Evolutionary conservation across 2,329 filamentous ascomycete genomes (phyloP).

Genomic region (Orbilia blumenaviensis): DNA sequence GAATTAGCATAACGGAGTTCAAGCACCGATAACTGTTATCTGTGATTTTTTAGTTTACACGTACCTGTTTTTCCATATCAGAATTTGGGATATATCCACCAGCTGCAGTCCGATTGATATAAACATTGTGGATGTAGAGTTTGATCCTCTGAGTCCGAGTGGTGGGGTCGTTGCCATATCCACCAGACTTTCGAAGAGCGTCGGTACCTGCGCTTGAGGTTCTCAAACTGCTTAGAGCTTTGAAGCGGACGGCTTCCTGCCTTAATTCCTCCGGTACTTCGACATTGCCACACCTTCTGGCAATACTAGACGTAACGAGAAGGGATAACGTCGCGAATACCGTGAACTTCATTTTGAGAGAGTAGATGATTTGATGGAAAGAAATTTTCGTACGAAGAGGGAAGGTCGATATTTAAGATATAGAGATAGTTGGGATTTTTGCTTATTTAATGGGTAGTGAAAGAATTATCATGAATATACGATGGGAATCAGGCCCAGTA

Average conservation of each 20-base stretch:
- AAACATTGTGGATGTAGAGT: conserved; percentile 29
- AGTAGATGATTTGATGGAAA: not conserved
- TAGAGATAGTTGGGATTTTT: not conserved
- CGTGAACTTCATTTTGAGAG: conserved; percentile 10
- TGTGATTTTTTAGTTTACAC: too few species aligned
- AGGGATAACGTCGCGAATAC: not conserved
- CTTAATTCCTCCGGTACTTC: conserved; percentile 11
- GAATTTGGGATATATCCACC: conserved; percentile 24
- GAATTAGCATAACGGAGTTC: not conserved
- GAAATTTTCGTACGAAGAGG: not conserved
- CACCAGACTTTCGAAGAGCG: not conserved
- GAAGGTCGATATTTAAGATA: not conserved
- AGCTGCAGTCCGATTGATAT: conserved; percentile 20
- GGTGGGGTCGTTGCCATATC: not conserved
- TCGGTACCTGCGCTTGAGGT: not conserved
- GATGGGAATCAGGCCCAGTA: not conserved
- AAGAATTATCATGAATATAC: not conserved
- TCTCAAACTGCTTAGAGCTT: not conserved
- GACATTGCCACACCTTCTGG: conserved; percentile 11
- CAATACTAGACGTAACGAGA: not conserved
- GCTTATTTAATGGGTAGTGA: not conserved
- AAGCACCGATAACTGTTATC: not conserved
- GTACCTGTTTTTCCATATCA: conserved; percentile 28
- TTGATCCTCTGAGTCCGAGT: conserved; percentile 20
- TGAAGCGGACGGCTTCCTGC: conserved; percentile 7